Evolutionary conservation across 768 basidiomycete genomes (phyloP), one percentile per base, ranked within the genome.

Genomic region (Rossbeevera mucosa): DNA sequence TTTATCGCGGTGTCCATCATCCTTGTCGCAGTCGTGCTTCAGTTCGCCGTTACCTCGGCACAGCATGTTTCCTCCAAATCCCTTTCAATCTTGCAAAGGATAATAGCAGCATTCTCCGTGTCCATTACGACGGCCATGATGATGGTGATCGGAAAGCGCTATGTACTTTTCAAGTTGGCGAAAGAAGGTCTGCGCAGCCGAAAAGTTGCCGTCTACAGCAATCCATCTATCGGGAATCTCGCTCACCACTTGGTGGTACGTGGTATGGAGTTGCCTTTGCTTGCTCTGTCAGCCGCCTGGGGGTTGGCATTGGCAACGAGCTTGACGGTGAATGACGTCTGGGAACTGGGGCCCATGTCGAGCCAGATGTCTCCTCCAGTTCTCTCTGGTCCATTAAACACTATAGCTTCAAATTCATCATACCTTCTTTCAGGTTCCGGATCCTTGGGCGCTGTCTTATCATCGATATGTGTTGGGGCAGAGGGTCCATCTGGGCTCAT

Each of bases 61-160:
- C 5, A n/a, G n/a, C n/a, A n/a, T 18, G 5, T 36, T 4, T 33
- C 52, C 7, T 4, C 6, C 42, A 12, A 16, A 1, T 7, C 22
- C 22, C 8, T 54, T 18, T 54, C 52, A 5, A 41, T 44, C 43
- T 45, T 59, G 4, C 60, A 58, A 12, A 45, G 53, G 26, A 18
- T 12, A 11, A 40, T 56, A 30, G 51, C 59, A 11, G 20, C 62
- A 5, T 53, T 63, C 7, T 53, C 58, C 2, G 16, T 47, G 2
- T 24, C 52, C 9, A 26, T 64, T 42, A 54, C 54, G 7, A 63
- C 54, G 2, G 59, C 53, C 3, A n/a, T 60, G 44, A 43, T 56
- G 14, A 46, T 60, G 47, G 45, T 63, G 3, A 46, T 44, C 0
- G 56, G 62, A 21, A 58, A 53, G n/a, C 52, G 59, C 24, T 61